phyloP scores from a whole-genome alignment of 805 yeast genomes.

The Millerozyma acaciae region DNA sequence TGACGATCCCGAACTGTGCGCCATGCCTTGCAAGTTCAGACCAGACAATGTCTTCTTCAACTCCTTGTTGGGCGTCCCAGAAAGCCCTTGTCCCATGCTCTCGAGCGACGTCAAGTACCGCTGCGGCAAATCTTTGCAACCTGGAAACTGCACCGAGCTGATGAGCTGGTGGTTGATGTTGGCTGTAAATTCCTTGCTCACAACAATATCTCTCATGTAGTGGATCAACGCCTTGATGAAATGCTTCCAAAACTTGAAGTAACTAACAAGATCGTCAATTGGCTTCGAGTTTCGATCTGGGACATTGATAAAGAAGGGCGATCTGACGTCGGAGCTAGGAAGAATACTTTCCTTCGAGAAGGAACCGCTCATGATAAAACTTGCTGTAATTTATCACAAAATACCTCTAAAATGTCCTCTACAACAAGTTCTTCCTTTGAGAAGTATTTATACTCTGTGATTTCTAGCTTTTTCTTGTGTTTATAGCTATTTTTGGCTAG shows the following conservation, averaged over 20 bases:
- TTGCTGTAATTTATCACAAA: too few species aligned
- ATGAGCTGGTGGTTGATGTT: constrained; percentile 36
- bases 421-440: too few species aligned
- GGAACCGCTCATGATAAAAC: neutral
- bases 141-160: constrained; percentile 37
- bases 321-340: constrained; percentile 29
- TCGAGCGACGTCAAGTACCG: constrained; percentile 4
- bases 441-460: too few species aligned
- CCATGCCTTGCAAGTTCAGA: constrained; percentile 25
- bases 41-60: constrained; percentile 8
- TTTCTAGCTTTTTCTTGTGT: too few species aligned
- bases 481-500: too few species aligned
- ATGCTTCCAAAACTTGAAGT: constrained; percentile 39
- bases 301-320: constrained; percentile 38
- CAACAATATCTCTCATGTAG: constrained; percentile 40
- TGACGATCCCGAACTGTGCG: constrained; percentile 1
- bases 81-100: neutral
- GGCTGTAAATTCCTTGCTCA: constrained; percentile 45
- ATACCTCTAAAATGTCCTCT: too few species aligned
- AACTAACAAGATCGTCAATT: constrained; percentile 32
- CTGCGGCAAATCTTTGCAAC: constrained; percentile 40
- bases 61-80: constrained; percentile 17
- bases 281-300: constrained; percentile 38
- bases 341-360: constrained; percentile 19
- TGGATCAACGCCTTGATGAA: constrained; percentile 34